phyloP scores from a whole-genome alignment of 768 basidiomycete genomes.

The Leccinum subgranulosum region DNA sequence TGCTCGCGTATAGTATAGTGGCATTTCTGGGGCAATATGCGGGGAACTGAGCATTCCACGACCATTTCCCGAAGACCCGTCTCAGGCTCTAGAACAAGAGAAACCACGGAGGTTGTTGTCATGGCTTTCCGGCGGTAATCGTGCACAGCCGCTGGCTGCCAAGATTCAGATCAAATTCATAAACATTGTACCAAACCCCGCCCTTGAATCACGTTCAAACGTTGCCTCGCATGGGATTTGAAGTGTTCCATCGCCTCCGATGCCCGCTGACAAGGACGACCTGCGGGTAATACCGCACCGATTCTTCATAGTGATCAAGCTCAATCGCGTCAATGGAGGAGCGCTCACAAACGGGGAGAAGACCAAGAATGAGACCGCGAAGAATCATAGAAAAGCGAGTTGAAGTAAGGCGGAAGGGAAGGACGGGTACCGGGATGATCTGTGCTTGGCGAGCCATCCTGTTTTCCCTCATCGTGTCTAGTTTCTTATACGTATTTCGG shows the following conservation, averaged over 20 bases:
- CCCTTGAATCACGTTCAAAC: too few relatives aligned
- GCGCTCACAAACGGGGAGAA: slow-evolving; percentile 20
- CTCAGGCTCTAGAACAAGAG: neutral
- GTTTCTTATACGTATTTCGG: too few relatives aligned
- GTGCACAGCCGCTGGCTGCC: too few relatives aligned
- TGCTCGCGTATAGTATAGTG: neutral
- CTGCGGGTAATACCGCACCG: too few relatives aligned
- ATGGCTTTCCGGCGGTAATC: too few relatives aligned
- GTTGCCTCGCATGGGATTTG: too few relatives aligned
- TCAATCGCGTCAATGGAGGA: slow-evolving; percentile 3
- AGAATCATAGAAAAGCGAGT: slow-evolving; percentile 28
- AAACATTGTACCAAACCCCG: too few relatives aligned
- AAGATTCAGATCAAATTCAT: too few relatives aligned
- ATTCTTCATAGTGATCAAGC: too few relatives aligned
- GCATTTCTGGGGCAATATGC: neutral
- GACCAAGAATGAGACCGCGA: neutral
- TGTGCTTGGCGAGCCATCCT: slow-evolving; percentile 51
- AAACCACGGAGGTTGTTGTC: neutral
- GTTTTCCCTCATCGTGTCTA: too few relatives aligned
- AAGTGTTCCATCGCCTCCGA: too few relatives aligned
- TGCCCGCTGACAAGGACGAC: too few relatives aligned
- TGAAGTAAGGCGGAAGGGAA: slow-evolving; percentile 41
- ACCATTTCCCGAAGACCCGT: neutral
- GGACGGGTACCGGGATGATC: slow-evolving; percentile 81
- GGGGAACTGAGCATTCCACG: neutral